Base-by-base conservation (phyloP, 164 flowering plant species). In the Platanus orientalis region DNA sequence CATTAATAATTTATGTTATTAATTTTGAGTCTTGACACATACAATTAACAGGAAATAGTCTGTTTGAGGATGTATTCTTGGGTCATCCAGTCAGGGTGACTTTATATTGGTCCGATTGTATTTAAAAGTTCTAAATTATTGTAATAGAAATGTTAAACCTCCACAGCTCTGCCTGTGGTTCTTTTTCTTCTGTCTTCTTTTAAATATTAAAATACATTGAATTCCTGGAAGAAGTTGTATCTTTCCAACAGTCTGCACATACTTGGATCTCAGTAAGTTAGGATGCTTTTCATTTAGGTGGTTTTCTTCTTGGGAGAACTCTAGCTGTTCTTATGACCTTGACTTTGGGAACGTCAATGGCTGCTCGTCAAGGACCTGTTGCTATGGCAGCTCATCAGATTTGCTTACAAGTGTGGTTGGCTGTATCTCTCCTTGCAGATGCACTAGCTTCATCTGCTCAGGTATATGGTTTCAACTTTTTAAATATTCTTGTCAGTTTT, bases 381-480 rank as follows among this genome's bases (percentile, higher is more conserved):
- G 89, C 97, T 50, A 95, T 95, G 99, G 97, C 97, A 34, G 97
- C 94, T 68, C 99, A 95, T 74, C 99, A 95, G 66, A 86, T 95
- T 71, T 95, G 96, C 75, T 62, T 88, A 70, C 97, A 95, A 82
- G 87, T 95, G 0, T 95, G 99, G 99, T 73, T 92, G 75, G 96
- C 99, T 59, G 97, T 88, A 30, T 89, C 99, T 47, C 94, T 95
- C 66, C 83, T 95, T 30, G 80, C 97, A 20, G 96, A 95, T 85
- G 92, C 99, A 50, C 77, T 89, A 36, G 93, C 90, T 65, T 63
- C 95, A 69, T 88, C 97, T 71, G 90, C 83, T 58, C 99, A 95
- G 94, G 99, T 95, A 68, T 40, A 30, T 14, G 7, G 12, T 17
- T 17, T 36, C 57, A 25, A 29, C 48, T 51, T 62, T 47, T 16